Percentiles rank a stretch among this genome's conserved stretches.
Evolutionary conservation across 805 yeast genomes (phyloP).

Genomic region (Metschnikowia reukaufii): DNA sequence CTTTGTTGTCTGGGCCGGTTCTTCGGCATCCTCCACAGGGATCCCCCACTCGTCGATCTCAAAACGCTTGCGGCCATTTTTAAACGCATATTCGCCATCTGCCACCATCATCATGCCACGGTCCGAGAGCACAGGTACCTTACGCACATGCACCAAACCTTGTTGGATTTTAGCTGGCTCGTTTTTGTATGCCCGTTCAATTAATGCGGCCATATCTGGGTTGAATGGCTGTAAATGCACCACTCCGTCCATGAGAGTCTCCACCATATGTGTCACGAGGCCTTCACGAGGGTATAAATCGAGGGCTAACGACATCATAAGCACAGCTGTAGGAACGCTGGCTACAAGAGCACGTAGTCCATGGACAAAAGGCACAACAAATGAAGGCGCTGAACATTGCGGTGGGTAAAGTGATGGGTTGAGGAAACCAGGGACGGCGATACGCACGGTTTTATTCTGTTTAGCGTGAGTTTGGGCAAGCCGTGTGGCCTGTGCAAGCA

Average conservation of each 20-base stretch:
- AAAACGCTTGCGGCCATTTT: conserved; percentile 77
- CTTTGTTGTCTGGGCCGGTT: conserved; percentile 37
- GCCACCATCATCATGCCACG: conserved; percentile 77
- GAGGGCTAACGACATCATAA: conserved; percentile 58
- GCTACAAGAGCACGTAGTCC: conserved; percentile 55
- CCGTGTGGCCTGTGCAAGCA: conserved; percentile 42
- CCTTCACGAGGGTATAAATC: conserved; percentile 63
- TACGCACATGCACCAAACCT: conserved; percentile 76
- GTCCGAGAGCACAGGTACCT: conserved; percentile 70
- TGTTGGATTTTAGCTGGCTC: conserved; percentile 79
- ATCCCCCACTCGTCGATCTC: conserved; percentile 96
- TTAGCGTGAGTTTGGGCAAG: conserved; percentile 38
- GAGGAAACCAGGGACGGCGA: conserved; percentile 73
- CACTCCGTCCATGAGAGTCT: conserved; percentile 63
- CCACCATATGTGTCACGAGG: conserved; percentile 49
- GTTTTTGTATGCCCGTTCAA: conserved; percentile 68
- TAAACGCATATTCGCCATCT: conserved; percentile 79
- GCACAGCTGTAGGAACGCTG: conserved; percentile 46
- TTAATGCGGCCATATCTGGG: conserved; percentile 62
- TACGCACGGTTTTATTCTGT: conserved; percentile 52
- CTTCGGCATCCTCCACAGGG: conserved; percentile 83
- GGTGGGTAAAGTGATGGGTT: conserved; percentile 76
- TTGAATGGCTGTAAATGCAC: conserved; percentile 79
- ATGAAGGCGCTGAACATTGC: conserved; percentile 41
- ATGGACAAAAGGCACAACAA: conserved; percentile 61